phyloP scores from a whole-genome alignment of 78 protist species.

The Protostelium mycophagum region DNA sequence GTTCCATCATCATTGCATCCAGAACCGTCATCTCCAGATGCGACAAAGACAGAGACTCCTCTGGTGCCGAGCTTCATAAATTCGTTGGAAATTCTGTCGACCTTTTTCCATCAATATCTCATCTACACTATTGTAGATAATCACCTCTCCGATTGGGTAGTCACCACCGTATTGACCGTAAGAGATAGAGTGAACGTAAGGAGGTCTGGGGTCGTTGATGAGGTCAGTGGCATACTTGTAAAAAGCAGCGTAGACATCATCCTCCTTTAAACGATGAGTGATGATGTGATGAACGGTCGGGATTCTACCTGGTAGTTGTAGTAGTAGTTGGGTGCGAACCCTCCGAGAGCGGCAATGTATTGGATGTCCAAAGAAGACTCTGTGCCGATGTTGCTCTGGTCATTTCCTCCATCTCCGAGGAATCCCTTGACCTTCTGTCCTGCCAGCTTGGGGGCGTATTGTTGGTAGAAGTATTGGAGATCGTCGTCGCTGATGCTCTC shows the following conservation, averaged over 20 bases:
- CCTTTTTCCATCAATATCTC: too few species aligned
- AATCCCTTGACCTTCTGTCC: constrained; percentile 16
- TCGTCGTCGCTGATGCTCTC: neutral
- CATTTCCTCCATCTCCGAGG: constrained; percentile 26
- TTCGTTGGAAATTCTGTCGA: constrained; percentile 31
- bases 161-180: neutral
- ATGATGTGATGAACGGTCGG: neutral
- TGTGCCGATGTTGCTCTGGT: constrained; percentile 15
- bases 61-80: constrained; percentile 36
- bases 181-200: neutral
- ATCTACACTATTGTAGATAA: neutral
- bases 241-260: neutral
- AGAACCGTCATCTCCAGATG: constrained; percentile 14
- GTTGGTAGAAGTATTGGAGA: neutral
- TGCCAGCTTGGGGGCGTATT: constrained; percentile 25
- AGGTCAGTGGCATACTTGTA: neutral
- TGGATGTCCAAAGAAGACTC: constrained; percentile 57
- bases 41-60: constrained; percentile 38
- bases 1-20: neutral
- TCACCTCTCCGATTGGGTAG: neutral
- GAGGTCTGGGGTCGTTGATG: neutral
- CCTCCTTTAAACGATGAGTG: too few species aligned
- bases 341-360: neutral
- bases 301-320: neutral
- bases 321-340: neutral